Evolutionary conservation across 371 early-diverging fungal genomes (phyloP), one percentile per base, ranked within the genome.

Genomic region (Capillidium heterosporum): DNA sequence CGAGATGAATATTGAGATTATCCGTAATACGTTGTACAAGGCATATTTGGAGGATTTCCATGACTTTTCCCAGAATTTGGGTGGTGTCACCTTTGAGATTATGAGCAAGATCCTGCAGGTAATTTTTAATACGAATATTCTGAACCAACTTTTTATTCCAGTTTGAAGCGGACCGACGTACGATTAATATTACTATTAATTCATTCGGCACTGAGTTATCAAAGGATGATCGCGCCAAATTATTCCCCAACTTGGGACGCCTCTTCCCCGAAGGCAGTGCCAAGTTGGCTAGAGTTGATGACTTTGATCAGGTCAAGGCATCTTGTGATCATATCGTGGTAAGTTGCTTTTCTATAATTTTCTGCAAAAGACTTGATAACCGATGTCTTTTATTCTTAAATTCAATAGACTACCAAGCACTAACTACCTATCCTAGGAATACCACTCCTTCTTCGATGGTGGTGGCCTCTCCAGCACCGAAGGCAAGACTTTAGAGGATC

Each of bases 1-100:
- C 67, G 97, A 96, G 68, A 76, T 95, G 69, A 95, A 98, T 68
- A 95, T 96, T 71, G 97, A 98, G 67, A 95, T 98, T 57, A 98
- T 98, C 63, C 80, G 98, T 61, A 96, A 95, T 74, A 93, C 94
- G 2, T 77, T 98, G 40, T 92, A 94, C 77, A 95, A 94, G 70
- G 92, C 95, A 7, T 98, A 97, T 61, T 67, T 98, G 56, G 96
- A 96, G 73, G 98, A 98, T 69, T 98, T 95, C 71, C 85, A 91
- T 66, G 65, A 71, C 11, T 98, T 89, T 69, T 89, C 91, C 62
- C 76, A 81, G 60, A 59, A 57, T 1, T 63, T 93, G n/a, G 92
- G 87, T 54, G 88, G 82, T 3, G 76, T 83, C 8, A 95, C 98
- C 3, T 87, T 77, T n/a, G 87, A 94, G 59, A 80, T 95, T 32